Evolutionary conservation across 1,139 yeast species (phyloP).

Genomic region (Suhomyces terraborum): DNA sequence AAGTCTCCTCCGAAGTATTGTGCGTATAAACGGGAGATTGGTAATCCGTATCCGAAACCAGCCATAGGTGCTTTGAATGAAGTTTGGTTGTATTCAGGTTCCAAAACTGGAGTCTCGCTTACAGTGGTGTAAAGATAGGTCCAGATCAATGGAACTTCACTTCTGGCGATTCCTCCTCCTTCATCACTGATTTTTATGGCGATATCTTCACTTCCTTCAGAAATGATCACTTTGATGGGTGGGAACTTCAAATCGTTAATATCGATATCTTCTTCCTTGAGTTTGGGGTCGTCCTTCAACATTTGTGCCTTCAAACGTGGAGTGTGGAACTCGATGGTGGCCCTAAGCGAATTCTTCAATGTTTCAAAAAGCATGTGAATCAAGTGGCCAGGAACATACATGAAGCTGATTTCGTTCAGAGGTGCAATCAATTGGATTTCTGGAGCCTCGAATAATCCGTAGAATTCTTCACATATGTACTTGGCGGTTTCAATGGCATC

Average conservation of each 20-base stretch:
- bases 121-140: conserved; percentile 90
- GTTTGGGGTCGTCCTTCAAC: conserved; percentile 46
- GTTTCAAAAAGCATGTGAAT: conserved; percentile 88
- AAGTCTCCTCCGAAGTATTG: conserved; percentile 91
- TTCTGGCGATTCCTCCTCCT: conserved; percentile 91
- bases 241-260: conserved; percentile 73
- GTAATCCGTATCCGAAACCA: conserved; percentile 91
- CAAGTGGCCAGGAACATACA: conserved; percentile 90
- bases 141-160: conserved; percentile 86
- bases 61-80: conserved; percentile 91
- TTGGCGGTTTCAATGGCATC: conserved; percentile 88
- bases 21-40: conserved; percentile 82
- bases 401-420: conserved; percentile 63
- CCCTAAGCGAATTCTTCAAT: conserved; percentile 77
- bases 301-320: conserved; percentile 42
- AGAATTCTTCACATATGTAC: conserved; percentile 85
- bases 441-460: conserved; percentile 81
- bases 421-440: conserved; percentile 75
- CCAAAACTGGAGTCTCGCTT: conserved; percentile 67
- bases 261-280: conserved; percentile 46
- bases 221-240: conserved; percentile 81
- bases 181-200: conserved; percentile 92
- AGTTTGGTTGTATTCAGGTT: conserved; percentile 54
- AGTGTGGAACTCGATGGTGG: conserved; percentile 77
- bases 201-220: conserved; percentile 90